Conservation (phyloP, 2,329 filamentous ascomycete genomes). For the Diaporthe australafricana region DNA sequence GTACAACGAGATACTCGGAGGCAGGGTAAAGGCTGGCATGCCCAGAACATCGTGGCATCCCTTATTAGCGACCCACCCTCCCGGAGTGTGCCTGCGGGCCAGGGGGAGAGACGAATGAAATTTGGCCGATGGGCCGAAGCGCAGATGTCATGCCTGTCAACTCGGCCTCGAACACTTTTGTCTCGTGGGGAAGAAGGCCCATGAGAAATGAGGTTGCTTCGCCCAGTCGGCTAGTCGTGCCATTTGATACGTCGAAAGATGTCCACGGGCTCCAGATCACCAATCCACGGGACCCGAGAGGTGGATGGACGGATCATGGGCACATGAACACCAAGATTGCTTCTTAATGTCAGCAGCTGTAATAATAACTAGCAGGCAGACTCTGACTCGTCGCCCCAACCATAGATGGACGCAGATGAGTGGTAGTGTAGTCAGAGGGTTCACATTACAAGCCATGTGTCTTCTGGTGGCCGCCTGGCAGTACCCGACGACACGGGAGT, state of each 20-base stretch:
- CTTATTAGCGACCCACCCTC: conserved; percentile 28
- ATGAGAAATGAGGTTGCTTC: conserved; percentile 14
- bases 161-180: conserved; percentile 10
- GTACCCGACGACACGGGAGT: conserved; percentile 2
- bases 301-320: conserved; percentile 16
- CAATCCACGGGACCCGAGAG: conserved; percentile 18
- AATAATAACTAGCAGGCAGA: background rate
- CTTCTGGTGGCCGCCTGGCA: conserved; percentile 1
- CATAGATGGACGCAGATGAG: conserved; percentile 11
- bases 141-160: conserved; percentile 16
- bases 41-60: conserved; percentile 32
- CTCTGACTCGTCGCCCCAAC: conserved; percentile 25
- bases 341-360: conserved; percentile 15
- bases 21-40: conserved; percentile 30
- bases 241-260: conserved; percentile 29
- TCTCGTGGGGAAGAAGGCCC: conserved; percentile 10
- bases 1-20: conserved; percentile 24
- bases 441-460: background rate
- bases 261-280: conserved; percentile 10
- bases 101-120: conserved; percentile 16
- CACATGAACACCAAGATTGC: conserved; percentile 25
- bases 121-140: conserved; percentile 21
- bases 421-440: background rate
- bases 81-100: conserved; percentile 18
- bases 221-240: background rate